Evolutionary conservation across 2,329 filamentous ascomycete genomes (phyloP).

Genomic region (Phyllosticta citrichinensis): DNA sequence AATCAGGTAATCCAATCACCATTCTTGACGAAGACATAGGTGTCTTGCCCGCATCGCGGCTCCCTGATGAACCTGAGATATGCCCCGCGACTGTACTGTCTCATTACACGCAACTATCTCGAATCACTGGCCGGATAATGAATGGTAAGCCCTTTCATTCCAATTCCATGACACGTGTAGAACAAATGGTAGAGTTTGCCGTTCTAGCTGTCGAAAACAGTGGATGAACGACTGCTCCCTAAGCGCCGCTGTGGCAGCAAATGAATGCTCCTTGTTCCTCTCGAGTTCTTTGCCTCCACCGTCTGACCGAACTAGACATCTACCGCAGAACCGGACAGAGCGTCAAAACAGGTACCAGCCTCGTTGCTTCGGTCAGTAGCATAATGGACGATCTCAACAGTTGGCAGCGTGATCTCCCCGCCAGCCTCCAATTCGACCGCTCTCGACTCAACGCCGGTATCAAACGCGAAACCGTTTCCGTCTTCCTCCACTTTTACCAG

Average conservation of each 20-base stretch:
- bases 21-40: slow-evolving; percentile 47
- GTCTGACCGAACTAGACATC: slow-evolving; percentile 27
- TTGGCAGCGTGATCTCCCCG: slow-evolving; percentile 42
- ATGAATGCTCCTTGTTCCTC: no score
- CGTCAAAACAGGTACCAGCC: slow-evolving; percentile 36
- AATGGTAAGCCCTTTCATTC: not conserved
- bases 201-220: no score
- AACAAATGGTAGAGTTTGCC: no score
- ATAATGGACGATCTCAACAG: slow-evolving; percentile 41
- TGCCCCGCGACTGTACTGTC: slow-evolving; percentile 40
- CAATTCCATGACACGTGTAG: no score
- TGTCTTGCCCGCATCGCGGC: slow-evolving; percentile 27
- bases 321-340: slow-evolving; percentile 34
- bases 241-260: no score
- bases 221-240: no score
- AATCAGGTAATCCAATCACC: slow-evolving; percentile 45
- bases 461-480: slow-evolving; percentile 42
- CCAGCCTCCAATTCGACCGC: slow-evolving; percentile 40
- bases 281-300: not conserved
- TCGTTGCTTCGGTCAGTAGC: slow-evolving; percentile 41
- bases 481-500: slow-evolving; percentile 46
- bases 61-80: slow-evolving; percentile 30
- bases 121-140: slow-evolving; percentile 42
- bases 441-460: slow-evolving; percentile 31
- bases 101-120: slow-evolving; percentile 44